Conservation (phyloP, 1,284 basidiomycete genomes). For the Caloboletus firmus region DNA sequence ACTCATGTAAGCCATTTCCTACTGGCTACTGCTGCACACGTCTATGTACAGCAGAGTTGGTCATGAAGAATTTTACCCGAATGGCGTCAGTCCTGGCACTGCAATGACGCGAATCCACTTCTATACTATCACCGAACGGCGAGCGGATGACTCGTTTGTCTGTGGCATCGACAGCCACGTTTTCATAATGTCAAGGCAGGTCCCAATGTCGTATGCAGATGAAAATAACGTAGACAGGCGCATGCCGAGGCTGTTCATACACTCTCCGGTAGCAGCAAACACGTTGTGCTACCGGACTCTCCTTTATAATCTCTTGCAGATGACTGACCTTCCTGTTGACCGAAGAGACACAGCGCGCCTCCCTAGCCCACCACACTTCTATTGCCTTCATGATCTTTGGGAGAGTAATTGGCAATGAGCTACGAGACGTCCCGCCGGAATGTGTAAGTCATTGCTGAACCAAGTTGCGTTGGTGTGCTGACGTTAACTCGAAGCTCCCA, state of each 20-base stretch:
- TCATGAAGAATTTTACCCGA: conserved; percentile 5
- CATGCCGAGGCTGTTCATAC: conserved; percentile 29
- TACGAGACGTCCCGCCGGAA: conserved; percentile 33
- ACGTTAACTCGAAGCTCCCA: conserved; percentile 26
- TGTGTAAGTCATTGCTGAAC: conserved; percentile 24
- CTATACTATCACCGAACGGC: conserved; percentile 19
- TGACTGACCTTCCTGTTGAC: conserved; percentile 19
- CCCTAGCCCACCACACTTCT: conserved; percentile 16
- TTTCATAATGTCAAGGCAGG: conserved; percentile 26
- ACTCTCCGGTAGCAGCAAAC: conserved; percentile 21
- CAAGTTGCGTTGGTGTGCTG: conserved; percentile 11
- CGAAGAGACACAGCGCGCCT: conserved; percentile 15
- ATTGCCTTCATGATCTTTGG: conserved; percentile 28
- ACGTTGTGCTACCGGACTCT: conserved; percentile 22
- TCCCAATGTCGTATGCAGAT: conserved; percentile 14
- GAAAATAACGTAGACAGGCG: conserved; percentile 19
- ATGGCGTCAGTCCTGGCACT: conserved; percentile 15
- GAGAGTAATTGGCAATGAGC: conserved; percentile 35
- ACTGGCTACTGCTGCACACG: not conserved
- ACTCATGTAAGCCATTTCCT: conserved; percentile 2
- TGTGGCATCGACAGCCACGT: conserved; percentile 24
- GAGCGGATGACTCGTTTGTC: conserved; percentile 8
- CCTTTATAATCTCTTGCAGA: conserved; percentile 32
- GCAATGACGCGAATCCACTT: conserved; percentile 22
- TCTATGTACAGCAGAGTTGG: conserved; percentile 14